Percentiles rank a stretch among this genome's conserved stretches.
Evolutionary conservation across 495 filamentous ascomycete genomes (phyloP).

Genomic region (Xylaria castorea): DNA sequence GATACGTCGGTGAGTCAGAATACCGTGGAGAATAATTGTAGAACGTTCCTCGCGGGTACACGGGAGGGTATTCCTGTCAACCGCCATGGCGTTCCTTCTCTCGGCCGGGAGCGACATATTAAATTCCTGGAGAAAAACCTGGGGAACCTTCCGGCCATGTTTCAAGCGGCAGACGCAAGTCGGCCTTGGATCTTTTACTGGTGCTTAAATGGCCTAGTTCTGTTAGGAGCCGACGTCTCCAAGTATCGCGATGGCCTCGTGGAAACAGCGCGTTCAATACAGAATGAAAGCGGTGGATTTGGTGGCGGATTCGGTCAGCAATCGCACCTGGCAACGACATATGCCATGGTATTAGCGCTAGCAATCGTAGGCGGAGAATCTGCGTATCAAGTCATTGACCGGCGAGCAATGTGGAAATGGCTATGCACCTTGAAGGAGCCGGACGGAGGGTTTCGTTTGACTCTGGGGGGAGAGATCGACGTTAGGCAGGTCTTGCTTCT

Average conservation of each 20-base stretch:
- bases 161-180: slow-evolving; percentile 76
- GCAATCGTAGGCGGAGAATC: slow-evolving; percentile 77
- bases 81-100: slow-evolving; percentile 70
- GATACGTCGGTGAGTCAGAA: slow-evolving; percentile 70
- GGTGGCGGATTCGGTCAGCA: slow-evolving; percentile 91
- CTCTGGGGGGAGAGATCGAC: slow-evolving; percentile 85
- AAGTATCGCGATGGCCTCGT: slow-evolving; percentile 71
- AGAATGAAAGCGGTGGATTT: slow-evolving; percentile 86
- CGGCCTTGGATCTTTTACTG: slow-evolving; percentile 95
- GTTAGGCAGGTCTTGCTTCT: slow-evolving; percentile 66
- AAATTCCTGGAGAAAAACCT: slow-evolving; percentile 75
- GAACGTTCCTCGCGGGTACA: slow-evolving; percentile 68
- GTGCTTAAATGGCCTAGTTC: slow-evolving; percentile 73
- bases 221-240: slow-evolving; percentile 78
- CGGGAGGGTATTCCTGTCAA: slow-evolving; percentile 60
- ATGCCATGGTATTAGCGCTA: slow-evolving; percentile 80
- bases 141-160: slow-evolving; percentile 66
- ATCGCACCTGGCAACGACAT: slow-evolving; percentile 86
- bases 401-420: slow-evolving; percentile 87
- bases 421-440: slow-evolving; percentile 81
- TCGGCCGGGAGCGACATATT: slow-evolving; percentile 74
- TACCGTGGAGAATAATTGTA: slow-evolving; percentile 69
- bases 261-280: slow-evolving; percentile 75
- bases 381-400: slow-evolving; percentile 76
- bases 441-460: slow-evolving; percentile 84